Percentiles rank a stretch among this genome's conserved stretches.
Evolutionary conservation across 495 filamentous ascomycete species (phyloP).

Genomic region (Immersiella caudata): DNA sequence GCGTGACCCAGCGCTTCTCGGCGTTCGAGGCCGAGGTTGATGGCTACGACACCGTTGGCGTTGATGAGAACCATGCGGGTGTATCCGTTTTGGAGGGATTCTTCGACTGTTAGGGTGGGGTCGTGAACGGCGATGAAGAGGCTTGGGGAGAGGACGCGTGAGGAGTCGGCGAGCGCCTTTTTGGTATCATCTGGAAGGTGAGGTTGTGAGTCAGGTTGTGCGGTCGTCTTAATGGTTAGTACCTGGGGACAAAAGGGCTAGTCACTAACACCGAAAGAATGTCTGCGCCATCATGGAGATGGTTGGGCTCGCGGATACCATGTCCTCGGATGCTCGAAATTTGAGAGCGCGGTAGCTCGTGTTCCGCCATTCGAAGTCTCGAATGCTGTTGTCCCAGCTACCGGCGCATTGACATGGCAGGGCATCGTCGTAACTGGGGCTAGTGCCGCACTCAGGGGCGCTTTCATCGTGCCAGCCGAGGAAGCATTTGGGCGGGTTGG

Average conservation of each 20-base stretch:
- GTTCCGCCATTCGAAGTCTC: conserved; percentile 20
- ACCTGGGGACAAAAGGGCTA: not conserved
- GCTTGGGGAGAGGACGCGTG: conserved; percentile 22
- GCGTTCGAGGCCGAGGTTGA: conserved; percentile 24
- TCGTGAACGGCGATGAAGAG: conserved; percentile 27
- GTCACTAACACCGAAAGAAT: conserved; percentile 14
- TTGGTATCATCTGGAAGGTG: conserved; percentile 18
- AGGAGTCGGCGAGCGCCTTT: conserved; percentile 16
- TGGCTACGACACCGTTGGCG: conserved; percentile 25
- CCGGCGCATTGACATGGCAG: conserved; percentile 13
- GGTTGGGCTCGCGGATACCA: conserved; percentile 14
- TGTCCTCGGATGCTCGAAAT: conserved; percentile 9
- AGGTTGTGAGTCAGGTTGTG: not conserved
- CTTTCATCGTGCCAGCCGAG: conserved; percentile 23
- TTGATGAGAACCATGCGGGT: conserved; percentile 26
- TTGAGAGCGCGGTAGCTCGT: conserved; percentile 18
- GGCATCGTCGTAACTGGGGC: not conserved
- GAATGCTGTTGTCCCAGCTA: conserved; percentile 10
- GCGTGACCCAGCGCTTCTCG: conserved; percentile 11
- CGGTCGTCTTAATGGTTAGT: no score
- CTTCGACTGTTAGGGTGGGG: conserved; percentile 21
- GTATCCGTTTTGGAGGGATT: conserved; percentile 20
- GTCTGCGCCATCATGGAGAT: conserved; percentile 15
- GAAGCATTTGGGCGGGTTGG: conserved; percentile 19
- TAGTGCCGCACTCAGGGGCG: conserved; percentile 11